Conservation (phyloP, 1,139 yeast genomes). For the Yamadazyma membranifaciens region DNA sequence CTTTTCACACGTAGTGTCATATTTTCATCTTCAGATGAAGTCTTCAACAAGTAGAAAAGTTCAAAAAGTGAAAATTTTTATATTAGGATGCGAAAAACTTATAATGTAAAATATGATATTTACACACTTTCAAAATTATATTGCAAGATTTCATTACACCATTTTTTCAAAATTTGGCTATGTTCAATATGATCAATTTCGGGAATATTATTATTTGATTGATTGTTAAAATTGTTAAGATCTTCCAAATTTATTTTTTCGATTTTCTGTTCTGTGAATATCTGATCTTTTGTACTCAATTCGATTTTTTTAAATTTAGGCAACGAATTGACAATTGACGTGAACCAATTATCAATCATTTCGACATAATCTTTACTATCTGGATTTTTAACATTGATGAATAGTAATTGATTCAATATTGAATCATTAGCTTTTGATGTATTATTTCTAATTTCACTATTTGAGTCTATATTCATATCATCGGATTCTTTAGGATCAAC, state of each 20-base stretch:
- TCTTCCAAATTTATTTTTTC: constrained; percentile 16
- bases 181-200: not conserved
- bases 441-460: not conserved
- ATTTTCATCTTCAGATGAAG: not conserved
- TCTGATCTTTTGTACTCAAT: constrained; percentile 41
- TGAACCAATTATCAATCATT: constrained; percentile 27
- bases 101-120: not conserved
- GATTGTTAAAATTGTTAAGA: constrained; percentile 1
- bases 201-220: not conserved
- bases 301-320: constrained; percentile 28
- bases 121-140: constrained; percentile 6
- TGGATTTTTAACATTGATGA: constrained; percentile 19
- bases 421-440: constrained; percentile 2
- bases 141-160: constrained; percentile 5
- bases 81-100: not conserved
- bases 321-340: constrained; percentile 26
- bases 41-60: not conserved
- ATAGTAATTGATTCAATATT: constrained; percentile 17
- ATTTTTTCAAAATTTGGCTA: constrained; percentile 2
- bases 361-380: constrained; percentile 12
- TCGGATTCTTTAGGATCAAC: not conserved
- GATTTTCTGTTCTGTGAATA: constrained; percentile 33
- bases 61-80: constrained; percentile 2
- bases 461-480: constrained; percentile 16
- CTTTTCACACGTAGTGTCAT: no score